Percentiles rank a stretch among this genome's conserved stretches.
Evolutionary conservation across 805 yeast species (phyloP).

Genomic region (Cyberlindnera suaveolens): DNA sequence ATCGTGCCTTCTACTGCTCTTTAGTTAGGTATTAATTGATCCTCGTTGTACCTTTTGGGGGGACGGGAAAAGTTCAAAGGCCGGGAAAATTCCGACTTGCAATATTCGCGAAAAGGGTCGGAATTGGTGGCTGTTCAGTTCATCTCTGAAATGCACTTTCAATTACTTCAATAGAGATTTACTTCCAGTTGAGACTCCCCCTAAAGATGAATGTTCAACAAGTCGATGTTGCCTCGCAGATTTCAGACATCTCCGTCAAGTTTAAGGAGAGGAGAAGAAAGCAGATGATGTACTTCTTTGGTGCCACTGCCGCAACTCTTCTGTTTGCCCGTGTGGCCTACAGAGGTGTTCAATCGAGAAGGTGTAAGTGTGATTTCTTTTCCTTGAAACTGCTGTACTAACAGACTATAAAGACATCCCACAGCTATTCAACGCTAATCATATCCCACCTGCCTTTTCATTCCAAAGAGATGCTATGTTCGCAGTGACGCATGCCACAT

Average conservation of each 20-base stretch:
- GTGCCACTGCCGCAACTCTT: conserved; percentile 67
- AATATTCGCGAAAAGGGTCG: no score
- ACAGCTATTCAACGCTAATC: conserved; percentile 74
- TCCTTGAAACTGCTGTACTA: conserved; percentile 4
- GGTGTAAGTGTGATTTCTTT: conserved; percentile 22
- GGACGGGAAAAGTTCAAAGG: neutral
- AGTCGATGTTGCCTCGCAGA: conserved; percentile 10
- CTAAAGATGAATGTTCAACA: neutral
- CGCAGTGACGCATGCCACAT: conserved; percentile 78
- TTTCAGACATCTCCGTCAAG: conserved; percentile 10
- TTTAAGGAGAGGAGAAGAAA: conserved; percentile 46
- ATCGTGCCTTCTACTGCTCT: neutral
- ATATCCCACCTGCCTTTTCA: conserved; percentile 77
- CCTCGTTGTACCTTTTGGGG: no score
- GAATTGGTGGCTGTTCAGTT: no score
- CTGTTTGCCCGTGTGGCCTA: conserved; percentile 69
- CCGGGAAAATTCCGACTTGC: no score
- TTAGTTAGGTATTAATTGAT: no score
- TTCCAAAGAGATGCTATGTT: conserved; percentile 78
- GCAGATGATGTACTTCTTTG: conserved; percentile 68
- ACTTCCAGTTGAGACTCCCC: neutral
- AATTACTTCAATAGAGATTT: no score
- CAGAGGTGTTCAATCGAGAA: conserved; percentile 65
- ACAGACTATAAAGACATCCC: conserved; percentile 44
- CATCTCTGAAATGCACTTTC: no score